Evolutionary conservation across 2,329 filamentous ascomycete genomes (phyloP).

Genomic region (Botrytis medusae): DNA sequence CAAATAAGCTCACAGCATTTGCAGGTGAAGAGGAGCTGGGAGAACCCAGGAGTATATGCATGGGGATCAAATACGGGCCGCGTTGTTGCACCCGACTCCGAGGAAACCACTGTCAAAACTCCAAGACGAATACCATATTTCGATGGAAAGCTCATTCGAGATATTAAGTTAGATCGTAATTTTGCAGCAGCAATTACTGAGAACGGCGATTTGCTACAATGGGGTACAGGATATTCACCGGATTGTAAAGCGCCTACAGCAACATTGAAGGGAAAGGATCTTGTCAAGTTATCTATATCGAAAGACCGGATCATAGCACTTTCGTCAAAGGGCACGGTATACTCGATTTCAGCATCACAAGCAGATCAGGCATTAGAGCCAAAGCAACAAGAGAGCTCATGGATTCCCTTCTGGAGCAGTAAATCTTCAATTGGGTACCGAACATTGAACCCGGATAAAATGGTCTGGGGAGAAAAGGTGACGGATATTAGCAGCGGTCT

Average conservation of each 20-base stretch:
- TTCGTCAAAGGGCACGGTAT: conserved; percentile 72
- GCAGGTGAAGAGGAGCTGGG: conserved; percentile 80
- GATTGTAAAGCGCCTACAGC: conserved; percentile 61
- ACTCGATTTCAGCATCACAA: conserved; percentile 77
- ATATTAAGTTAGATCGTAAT: conserved; percentile 78
- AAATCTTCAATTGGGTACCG: conserved; percentile 67
- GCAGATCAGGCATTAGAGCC: conserved; percentile 65
- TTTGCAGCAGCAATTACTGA: conserved; percentile 88
- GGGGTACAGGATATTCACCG: conserved; percentile 76
- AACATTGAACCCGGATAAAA: conserved; percentile 61
- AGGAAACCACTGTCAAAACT: conserved; percentile 74
- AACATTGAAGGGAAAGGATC: conserved; percentile 79
- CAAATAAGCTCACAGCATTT: conserved; percentile 81
- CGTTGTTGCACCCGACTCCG: conserved; percentile 82
- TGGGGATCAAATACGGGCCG: conserved; percentile 88
- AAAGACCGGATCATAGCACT: conserved; percentile 81
- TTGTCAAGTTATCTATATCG: conserved; percentile 74
- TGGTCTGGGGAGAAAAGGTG: conserved; percentile 71
- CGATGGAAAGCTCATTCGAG: conserved; percentile 77
- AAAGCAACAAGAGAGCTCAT: conserved; percentile 63
- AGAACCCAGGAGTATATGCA: conserved; percentile 83
- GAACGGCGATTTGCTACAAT: conserved; percentile 85
- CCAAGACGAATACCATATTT: conserved; percentile 80
- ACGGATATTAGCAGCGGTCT: conserved; percentile 73
- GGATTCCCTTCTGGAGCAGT: conserved; percentile 72